phyloP scores from a whole-genome alignment of 2,329 filamentous ascomycete species.

The Grosmannia serpens region DNA sequence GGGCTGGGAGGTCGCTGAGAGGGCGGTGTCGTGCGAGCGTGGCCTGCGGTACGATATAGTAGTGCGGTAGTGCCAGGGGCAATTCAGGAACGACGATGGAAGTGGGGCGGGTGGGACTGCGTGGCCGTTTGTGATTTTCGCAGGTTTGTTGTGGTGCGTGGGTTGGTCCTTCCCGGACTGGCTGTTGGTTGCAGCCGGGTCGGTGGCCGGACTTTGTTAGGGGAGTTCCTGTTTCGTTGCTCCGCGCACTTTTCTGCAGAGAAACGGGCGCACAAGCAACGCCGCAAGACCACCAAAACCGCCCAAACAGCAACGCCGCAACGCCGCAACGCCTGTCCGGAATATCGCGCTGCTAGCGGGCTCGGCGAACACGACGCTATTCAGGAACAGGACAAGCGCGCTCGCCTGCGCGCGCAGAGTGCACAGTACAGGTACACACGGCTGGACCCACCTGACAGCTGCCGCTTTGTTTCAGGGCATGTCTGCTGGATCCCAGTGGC shows the following conservation, averaged over 20 bases:
- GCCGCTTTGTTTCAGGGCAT: neutral
- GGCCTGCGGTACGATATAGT: neutral
- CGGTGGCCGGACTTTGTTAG: too few relatives aligned
- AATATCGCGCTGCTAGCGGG: neutral
- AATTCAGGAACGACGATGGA: neutral
- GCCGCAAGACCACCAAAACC: too few relatives aligned
- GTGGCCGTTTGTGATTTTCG: neutral
- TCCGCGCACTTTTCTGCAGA: too few relatives aligned
- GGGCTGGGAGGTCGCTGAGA: too few relatives aligned
- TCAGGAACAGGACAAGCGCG: neutral
- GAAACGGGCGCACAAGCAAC: too few relatives aligned
- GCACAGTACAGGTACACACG: neutral
- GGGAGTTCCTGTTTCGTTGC: too few relatives aligned
- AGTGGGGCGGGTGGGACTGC: neutral
- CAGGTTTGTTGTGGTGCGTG: neutral
- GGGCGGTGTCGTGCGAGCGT: neutral
- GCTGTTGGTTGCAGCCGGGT: too few relatives aligned
- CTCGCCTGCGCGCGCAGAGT: neutral
- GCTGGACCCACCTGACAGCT: neutral
- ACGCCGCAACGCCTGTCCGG: neutral
- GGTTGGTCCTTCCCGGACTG: too few relatives aligned
- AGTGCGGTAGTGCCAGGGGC: neutral
- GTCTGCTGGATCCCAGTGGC: neutral
- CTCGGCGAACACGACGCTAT: neutral
- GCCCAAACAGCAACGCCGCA: neutral